A percentile compares a stretch with the other conserved stretches of the same genome.
Evolutionary conservation across 2,329 filamentous ascomycete genomes (phyloP).

Genomic region (Stemphylium beticola): DNA sequence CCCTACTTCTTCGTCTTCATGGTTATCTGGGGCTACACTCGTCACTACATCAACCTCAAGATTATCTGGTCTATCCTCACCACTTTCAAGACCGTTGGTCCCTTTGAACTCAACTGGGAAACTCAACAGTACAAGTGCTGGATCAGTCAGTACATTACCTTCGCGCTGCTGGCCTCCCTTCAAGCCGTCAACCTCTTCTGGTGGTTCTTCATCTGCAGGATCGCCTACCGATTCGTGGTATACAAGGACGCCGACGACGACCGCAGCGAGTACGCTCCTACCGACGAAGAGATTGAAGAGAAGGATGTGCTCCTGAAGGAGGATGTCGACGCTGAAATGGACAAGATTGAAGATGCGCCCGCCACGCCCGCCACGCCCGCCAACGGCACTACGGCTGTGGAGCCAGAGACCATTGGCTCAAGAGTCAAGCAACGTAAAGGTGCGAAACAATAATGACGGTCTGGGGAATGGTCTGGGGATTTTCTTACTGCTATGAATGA

Average conservation of each 20-base stretch:
- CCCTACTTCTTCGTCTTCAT: constrained; percentile 89
- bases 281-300: constrained; percentile 54
- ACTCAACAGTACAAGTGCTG: constrained; percentile 78
- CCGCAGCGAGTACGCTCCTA: constrained; percentile 68
- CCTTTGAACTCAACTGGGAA: constrained; percentile 78
- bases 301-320: constrained; percentile 20
- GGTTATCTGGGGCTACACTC: constrained; percentile 83
- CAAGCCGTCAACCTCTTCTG: constrained; percentile 83
- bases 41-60: constrained; percentile 81
- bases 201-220: constrained; percentile 78
- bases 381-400: constrained; percentile 3
- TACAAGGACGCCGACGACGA: constrained; percentile 71
- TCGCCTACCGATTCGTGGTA: constrained; percentile 73
- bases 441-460: constrained; percentile 4
- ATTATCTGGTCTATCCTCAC: constrained; percentile 79
- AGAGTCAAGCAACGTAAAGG: constrained; percentile 28
- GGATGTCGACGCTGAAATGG: neutral
- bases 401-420: constrained; percentile 25
- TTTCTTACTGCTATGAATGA: no score
- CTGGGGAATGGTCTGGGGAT: no score
- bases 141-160: constrained; percentile 71
- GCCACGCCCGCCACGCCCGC: constrained; percentile 24
- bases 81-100: constrained; percentile 75
- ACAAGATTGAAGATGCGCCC: constrained; percentile 29
- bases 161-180: constrained; percentile 67